Evolutionary conservation across 2,329 filamentous ascomycete genomes (phyloP).

Genomic region (Myriosclerotinia duriaeana): DNA sequence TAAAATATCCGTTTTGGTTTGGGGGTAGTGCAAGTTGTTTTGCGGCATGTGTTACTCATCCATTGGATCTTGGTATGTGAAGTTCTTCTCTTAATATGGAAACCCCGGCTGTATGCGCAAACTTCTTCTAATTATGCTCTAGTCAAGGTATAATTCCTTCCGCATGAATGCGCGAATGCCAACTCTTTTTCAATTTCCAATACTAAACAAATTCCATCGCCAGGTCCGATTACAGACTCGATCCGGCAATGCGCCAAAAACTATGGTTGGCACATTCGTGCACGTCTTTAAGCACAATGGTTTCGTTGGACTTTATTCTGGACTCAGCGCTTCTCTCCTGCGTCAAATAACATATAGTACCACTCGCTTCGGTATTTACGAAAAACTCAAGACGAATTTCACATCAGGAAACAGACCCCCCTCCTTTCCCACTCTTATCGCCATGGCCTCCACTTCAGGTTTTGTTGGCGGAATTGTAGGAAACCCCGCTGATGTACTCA

Average conservation of each 20-base stretch:
- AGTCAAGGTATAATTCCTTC: slow-evolving; percentile 36
- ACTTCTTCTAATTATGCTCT: slow-evolving; percentile 9
- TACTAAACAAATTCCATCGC: slow-evolving; percentile 17
- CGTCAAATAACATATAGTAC: slow-evolving; percentile 96
- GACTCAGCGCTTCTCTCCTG: slow-evolving; percentile 87
- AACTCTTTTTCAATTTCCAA: neutral
- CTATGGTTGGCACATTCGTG: slow-evolving; percentile 81
- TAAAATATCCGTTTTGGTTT: slow-evolving; percentile 85
- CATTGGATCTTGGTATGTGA: slow-evolving; percentile 78
- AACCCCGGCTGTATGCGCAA: slow-evolving; percentile 6
- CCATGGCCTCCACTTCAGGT: slow-evolving; percentile 78
- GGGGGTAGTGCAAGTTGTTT: slow-evolving; percentile 91
- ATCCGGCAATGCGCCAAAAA: slow-evolving; percentile 68
- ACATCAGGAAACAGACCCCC: slow-evolving; percentile 55
- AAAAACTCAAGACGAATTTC: slow-evolving; percentile 77
- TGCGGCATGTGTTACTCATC: slow-evolving; percentile 89
- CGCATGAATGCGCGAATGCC: slow-evolving; percentile 11
- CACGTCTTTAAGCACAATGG: slow-evolving; percentile 79
- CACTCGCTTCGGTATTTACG: slow-evolving; percentile 94
- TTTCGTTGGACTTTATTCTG: slow-evolving; percentile 78
- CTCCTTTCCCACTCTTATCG: slow-evolving; percentile 73
- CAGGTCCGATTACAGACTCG: slow-evolving; percentile 88
- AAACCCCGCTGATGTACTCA: slow-evolving; percentile 93
- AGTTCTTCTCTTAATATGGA: neutral
- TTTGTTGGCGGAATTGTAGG: slow-evolving; percentile 86